Conservation (phyloP, 768 basidiomycete genomes). For the Collybiopsis confluens region DNA sequence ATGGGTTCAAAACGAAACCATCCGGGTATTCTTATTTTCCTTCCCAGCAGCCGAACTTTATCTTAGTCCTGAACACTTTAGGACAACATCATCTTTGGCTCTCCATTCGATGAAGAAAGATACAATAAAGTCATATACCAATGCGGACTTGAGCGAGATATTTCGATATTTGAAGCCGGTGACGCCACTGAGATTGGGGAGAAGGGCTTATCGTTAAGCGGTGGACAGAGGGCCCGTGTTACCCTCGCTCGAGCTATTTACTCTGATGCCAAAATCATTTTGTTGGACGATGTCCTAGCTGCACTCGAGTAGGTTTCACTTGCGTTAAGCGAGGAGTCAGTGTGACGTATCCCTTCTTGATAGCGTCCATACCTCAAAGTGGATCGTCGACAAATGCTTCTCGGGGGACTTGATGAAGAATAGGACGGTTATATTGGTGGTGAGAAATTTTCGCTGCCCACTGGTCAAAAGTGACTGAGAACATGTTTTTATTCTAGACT, state of each 20-base stretch:
- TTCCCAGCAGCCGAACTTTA: background rate
- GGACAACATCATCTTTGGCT: conserved; percentile 83
- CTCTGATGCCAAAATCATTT: conserved; percentile 51
- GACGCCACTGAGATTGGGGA: conserved; percentile 72
- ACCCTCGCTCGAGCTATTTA: conserved; percentile 44
- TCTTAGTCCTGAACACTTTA: conserved; percentile 12
- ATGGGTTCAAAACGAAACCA: conserved; percentile 82
- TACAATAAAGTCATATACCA: conserved; percentile 77
- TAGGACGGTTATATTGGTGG: conserved; percentile 82
- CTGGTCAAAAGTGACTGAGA: no score
- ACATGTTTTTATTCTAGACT: conserved; percentile 24
- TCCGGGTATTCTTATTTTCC: conserved; percentile 37
- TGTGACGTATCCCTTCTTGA: background rate
- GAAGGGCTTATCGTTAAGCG: conserved; percentile 57
- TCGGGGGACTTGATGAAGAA: conserved; percentile 73
- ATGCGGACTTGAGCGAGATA: conserved; percentile 68
- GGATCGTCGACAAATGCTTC: conserved; percentile 77
- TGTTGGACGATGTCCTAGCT: conserved; percentile 72
- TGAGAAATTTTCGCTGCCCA: conserved; percentile 24
- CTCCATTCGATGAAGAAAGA: conserved; percentile 67
- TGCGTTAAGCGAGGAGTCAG: conserved; percentile 11
- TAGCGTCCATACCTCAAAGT: conserved; percentile 72
- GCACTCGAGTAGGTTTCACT: conserved; percentile 44
- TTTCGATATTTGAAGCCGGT: conserved; percentile 64
- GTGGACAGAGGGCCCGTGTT: conserved; percentile 43